These are phyloP conservation scores for Cystofilobasidium ferigula DNA, from an alignment of 768 basidiomycete genomes.

Conservation along the genomic window DNA sequence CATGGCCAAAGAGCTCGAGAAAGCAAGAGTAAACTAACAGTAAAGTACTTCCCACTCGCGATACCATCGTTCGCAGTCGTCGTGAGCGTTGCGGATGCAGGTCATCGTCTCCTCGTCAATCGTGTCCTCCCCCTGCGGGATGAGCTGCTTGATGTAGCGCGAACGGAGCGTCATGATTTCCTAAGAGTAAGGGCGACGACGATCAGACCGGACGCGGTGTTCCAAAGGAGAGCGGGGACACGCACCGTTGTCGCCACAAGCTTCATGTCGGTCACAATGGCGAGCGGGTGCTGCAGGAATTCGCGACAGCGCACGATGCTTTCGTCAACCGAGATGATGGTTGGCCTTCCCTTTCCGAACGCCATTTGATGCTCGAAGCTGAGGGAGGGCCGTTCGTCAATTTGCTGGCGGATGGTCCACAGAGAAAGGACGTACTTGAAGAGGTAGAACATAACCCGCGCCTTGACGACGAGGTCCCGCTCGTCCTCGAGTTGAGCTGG, in stretches of 20 bases:
- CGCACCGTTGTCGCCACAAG: background rate
- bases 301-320: slow-evolving; percentile 70
- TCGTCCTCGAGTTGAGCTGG: slow-evolving; percentile 51
- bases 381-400: slow-evolving; percentile 34
- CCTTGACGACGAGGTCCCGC: slow-evolving; percentile 63
- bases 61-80: slow-evolving; percentile 68
- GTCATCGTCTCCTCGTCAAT: slow-evolving; percentile 63
- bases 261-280: slow-evolving; percentile 64
- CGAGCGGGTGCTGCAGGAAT: slow-evolving; percentile 71
- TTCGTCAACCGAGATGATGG: slow-evolving; percentile 84
- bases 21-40: background rate
- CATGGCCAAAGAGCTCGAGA: background rate
- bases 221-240: background rate
- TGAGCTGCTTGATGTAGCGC: slow-evolving; percentile 54
- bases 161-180: slow-evolving; percentile 16
- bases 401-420: background rate
- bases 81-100: slow-evolving; percentile 59
- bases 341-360: slow-evolving; percentile 62
- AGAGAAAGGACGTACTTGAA: slow-evolving; percentile 16
- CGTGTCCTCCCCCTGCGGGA: slow-evolving; percentile 55
- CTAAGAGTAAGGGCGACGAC: too few relatives aligned
- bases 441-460: slow-evolving; percentile 76
- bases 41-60: slow-evolving; percentile 33
- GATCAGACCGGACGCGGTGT: background rate
- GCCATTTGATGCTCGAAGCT: slow-evolving; percentile 80